Evolutionary conservation across 441 rosid species (phyloP), one percentile per base, ranked within the genome.

Genomic region (Codiaeum variegatum): DNA sequence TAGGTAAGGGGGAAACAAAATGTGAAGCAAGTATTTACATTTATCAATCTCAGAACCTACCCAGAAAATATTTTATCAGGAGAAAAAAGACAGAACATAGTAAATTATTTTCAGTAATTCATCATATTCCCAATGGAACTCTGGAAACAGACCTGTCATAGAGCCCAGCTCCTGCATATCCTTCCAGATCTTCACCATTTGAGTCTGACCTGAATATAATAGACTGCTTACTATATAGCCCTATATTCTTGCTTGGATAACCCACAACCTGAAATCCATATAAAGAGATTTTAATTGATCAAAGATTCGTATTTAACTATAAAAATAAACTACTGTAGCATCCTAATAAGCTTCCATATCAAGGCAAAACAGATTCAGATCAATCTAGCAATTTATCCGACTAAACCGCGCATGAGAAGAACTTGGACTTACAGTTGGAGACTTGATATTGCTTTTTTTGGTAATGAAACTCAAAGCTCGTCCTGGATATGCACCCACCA

Each of bases 401-500:
- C 31, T 12, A 52, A 52, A 67, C 3, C 11, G 66, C 18, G 65
- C 51, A 28, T 3, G 18, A 38, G 13, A 18, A 55, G 64, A 52
- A 54, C 11, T 29, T 32, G 44, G 77, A 61, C 73, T 85, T 80
- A 91, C 98, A 42, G 75, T 76, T 36, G 92, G 94, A 66, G 83
- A 84, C 32, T 78, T 81, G 16, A 88, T 79, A 79, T 90, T 86
- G 66, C 76, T 77, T 79, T 91, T 93, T 55, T 88, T 88, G 78
- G 86, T 78, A 61, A 87, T 59, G 77, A 91, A 91, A 83, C 94
- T 93, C 94, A 91, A 74, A 47, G 98, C 91, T 56, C 91, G 84
- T 36, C 97, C 97, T 0, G 88, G 91, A 83, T 88, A 88, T 51
- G 91, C 93, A 66, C 92, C 91, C 46, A 90, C 97, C 73, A 93